Percentiles rank a stretch among this genome's conserved stretches.
Evolutionary conservation across 2,329 filamentous ascomycete species (phyloP).

Genomic region (Penicillium polonicum): DNA sequence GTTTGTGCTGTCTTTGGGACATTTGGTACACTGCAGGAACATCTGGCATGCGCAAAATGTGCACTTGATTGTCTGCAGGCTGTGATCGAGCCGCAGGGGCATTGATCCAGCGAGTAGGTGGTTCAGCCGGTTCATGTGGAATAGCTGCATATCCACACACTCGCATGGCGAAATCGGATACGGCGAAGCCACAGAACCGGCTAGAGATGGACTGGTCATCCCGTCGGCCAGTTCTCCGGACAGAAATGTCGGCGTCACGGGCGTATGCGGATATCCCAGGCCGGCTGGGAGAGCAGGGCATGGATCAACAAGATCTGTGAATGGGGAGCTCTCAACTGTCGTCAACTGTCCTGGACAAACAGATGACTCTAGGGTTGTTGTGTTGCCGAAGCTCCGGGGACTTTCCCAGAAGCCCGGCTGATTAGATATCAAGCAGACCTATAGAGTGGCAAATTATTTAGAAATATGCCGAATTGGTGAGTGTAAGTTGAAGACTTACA

Average conservation of each 20-base stretch:
- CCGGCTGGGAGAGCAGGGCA: constrained; percentile 19
- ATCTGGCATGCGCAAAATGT: constrained; percentile 31
- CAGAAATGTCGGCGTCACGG: constrained; percentile 33
- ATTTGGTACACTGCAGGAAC: constrained; percentile 33
- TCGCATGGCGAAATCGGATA: constrained; percentile 27
- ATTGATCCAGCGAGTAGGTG: constrained; percentile 27
- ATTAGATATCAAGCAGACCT: constrained; percentile 22
- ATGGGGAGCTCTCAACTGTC: constrained; percentile 17
- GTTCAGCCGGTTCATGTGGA: constrained; percentile 34
- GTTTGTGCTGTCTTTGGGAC: constrained; percentile 32
- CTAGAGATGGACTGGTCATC: constrained; percentile 29
- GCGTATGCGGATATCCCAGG: constrained; percentile 26
- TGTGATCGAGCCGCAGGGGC: constrained; percentile 34
- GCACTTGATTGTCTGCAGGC: constrained; percentile 32
- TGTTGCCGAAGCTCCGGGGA: constrained; percentile 24
- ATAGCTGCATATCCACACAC: constrained; percentile 32
- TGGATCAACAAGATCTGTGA: constrained; percentile 18
- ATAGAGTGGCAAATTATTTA: background rate
- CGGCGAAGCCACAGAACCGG: constrained; percentile 26
- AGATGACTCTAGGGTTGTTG: constrained; percentile 18
- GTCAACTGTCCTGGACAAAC: constrained; percentile 19
- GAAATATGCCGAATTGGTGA: background rate
- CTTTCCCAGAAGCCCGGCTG: constrained; percentile 28
- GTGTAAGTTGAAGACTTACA: constrained; percentile 6
- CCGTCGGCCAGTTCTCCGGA: constrained; percentile 31